phyloP scores from a whole-genome alignment of 2,329 filamentous ascomycete genomes.

The Dryadomyces quercivorus region DNA sequence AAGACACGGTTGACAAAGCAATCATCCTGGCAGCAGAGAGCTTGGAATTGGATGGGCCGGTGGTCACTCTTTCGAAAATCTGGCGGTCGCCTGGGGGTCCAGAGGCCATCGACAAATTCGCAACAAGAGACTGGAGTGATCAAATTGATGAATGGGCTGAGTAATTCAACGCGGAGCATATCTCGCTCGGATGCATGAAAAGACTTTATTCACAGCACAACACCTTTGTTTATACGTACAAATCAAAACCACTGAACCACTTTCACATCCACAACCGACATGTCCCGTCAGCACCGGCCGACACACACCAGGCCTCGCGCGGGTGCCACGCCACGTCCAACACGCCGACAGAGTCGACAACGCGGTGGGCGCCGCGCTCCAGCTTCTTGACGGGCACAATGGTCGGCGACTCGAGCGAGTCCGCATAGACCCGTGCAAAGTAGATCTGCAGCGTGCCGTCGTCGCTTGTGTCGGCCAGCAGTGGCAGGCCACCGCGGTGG shows the following conservation, averaged over 20 bases:
- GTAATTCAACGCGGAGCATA: too few species aligned
- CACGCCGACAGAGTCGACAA: conserved; percentile 76
- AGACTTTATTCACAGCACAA: too few species aligned
- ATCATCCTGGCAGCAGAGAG: background rate
- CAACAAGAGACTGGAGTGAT: too few species aligned
- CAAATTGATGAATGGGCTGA: too few species aligned
- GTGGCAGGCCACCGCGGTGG: conserved; percentile 63
- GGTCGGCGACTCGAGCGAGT: conserved; percentile 90
- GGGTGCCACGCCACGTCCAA: conserved; percentile 96
- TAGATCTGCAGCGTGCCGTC: conserved; percentile 93
- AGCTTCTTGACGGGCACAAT: conserved; percentile 95
- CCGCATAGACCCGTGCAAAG: conserved; percentile 88
- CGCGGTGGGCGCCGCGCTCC: conserved; percentile 59
- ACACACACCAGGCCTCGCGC: conserved; percentile 84
- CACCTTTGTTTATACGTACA: background rate
- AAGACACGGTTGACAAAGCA: background rate
- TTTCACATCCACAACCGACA: conserved; percentile 72
- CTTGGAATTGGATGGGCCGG: background rate
- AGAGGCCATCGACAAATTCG: too few species aligned
- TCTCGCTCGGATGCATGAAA: too few species aligned
- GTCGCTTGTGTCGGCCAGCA: conserved; percentile 92
- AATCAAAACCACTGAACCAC: conserved; percentile 20
- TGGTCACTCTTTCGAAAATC: too few species aligned
- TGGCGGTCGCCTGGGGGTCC: too few species aligned
- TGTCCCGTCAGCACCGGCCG: conserved; percentile 87